These are phyloP conservation scores for Oryza glaberrima DNA, from an alignment of 176 grass and related monocot genomes.

Conservation along the genomic window DNA sequence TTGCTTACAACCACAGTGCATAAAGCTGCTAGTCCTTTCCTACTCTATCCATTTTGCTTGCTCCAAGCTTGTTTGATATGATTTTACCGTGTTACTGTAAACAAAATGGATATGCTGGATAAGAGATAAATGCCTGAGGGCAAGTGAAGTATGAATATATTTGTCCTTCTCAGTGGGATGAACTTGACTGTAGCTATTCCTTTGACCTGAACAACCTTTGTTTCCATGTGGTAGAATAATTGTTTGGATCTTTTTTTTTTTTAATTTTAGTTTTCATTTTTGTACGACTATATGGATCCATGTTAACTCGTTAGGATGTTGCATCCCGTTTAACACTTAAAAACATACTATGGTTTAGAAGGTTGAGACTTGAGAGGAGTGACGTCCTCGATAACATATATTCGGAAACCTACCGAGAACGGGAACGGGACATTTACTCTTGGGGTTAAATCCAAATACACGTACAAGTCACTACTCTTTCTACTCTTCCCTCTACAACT, in stretches of 20 bases:
- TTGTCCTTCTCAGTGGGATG: too few relatives aligned
- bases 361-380: too few relatives aligned
- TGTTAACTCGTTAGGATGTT: too few relatives aligned
- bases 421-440: too few relatives aligned
- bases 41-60: not conserved
- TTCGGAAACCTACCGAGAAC: too few relatives aligned
- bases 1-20: conserved; percentile 13
- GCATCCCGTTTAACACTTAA: too few relatives aligned
- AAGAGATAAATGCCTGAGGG: not conserved
- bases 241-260: not conserved
- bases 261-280: not conserved
- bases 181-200: not conserved
- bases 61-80: conserved; percentile 26
- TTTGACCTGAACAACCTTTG: not conserved
- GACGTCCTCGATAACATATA: too few relatives aligned
- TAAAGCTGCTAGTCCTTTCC: conserved; percentile 7
- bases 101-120: conserved; percentile 7
- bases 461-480: too few relatives aligned
- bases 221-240: not conserved
- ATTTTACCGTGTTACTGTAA: conserved; percentile 16
- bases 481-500: too few relatives aligned
- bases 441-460: too few relatives aligned
- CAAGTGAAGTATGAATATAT: not conserved
- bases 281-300: not conserved
- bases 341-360: too few relatives aligned